These are phyloP conservation scores for Penicillium occitanis DNA, from an alignment of 2,329 filamentous ascomycete genomes.

Conservation along the genomic window DNA sequence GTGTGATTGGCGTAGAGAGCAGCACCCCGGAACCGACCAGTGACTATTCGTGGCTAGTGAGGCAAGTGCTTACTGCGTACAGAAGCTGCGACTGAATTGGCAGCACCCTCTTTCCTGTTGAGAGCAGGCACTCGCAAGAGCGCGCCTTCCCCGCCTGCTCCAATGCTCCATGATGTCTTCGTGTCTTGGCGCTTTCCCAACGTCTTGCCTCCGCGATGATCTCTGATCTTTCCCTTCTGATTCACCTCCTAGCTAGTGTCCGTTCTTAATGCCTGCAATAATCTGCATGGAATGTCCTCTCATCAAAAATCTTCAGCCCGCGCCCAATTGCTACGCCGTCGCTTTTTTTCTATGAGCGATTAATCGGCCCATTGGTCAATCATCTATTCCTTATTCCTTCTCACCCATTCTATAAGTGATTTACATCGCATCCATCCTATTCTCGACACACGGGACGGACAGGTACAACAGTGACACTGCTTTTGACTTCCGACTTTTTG, in stretches of 20 bases:
- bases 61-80: not conserved
- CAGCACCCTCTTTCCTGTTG: not conserved
- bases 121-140: not conserved
- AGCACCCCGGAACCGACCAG: not conserved
- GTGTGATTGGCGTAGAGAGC: not conserved
- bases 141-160: not conserved
- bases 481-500: not conserved
- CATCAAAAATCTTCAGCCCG: not conserved
- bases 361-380: not conserved
- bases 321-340: not conserved
- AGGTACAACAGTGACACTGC: not conserved
- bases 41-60: not conserved
- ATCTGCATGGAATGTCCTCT: slow-evolving; percentile 6
- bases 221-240: not conserved
- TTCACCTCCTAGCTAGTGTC: not conserved
- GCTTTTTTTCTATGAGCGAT: slow-evolving; percentile 8
- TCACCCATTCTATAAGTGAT: not conserved
- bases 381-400: not conserved
- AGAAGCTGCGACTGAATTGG: slow-evolving; percentile 1
- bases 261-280: not conserved
- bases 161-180: not conserved
- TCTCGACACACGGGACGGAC: not conserved
- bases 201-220: not conserved
- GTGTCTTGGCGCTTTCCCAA: not conserved
- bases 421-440: not conserved